Base-by-base conservation (phyloP, 768 basidiomycete species). In the Hygrocybe coccinea region DNA sequence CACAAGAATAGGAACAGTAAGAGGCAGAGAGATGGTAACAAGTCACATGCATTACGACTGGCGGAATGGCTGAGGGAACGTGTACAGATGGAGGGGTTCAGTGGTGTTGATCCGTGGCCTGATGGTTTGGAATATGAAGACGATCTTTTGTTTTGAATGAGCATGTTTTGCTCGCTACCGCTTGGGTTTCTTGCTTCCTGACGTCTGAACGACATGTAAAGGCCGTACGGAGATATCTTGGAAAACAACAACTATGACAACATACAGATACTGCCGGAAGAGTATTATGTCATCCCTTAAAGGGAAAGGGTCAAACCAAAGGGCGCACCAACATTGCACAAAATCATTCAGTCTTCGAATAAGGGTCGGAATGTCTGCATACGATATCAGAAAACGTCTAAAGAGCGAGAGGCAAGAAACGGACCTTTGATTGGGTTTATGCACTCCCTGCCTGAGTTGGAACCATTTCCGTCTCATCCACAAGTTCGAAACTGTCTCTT, bases 331-430 rank as follows among this genome's bases (percentile, higher is more conserved):
- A 19, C 43, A 10, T 33, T 10, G 46, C 17, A 25, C 39, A 44
- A 19, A 21, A 5, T 33, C 14, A 50, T 38, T 55, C 63, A 82
- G 65, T 82, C 80, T 54, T 79, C 75, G 58, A 82, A 82, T 15
- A 82, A 64, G 15, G 80, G 78, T 62, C 73, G 75, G 63, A 82
- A 82, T 24, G 65, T 58, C 76, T 79, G 56, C 5, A 49, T 36
- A 56, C 54, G 45, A 37, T 17, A 22, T 57, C 35, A 56, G 49
- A 8, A 12, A 21, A 25, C 15, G 33, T 46, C 3, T n/a, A 49
- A 8, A 21, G 39, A 17, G 17, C 37, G 14, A 34, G 22, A 47
- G 37, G 37, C 51, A 34, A 12, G 49, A n/a, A 47, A 55, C 57
- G 55, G 60, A 75, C 77, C 69, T 68, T 74, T 5, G 66, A 61